These are phyloP conservation scores for Inosperma sp. DNA, from an alignment of 768 basidiomycete genomes.

Conservation along the genomic window DNA sequence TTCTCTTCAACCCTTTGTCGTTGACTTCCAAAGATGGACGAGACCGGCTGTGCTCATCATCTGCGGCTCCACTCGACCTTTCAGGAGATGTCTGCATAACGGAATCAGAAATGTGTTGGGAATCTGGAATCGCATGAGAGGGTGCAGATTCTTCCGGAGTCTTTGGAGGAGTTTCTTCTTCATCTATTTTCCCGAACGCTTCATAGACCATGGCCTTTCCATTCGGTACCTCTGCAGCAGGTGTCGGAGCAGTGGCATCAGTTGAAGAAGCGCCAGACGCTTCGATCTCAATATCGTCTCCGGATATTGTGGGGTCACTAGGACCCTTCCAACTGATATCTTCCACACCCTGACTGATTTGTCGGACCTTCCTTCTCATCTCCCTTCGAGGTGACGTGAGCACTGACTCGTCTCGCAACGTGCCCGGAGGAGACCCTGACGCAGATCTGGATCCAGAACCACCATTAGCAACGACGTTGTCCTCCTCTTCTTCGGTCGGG, in stretches of 20 bases:
- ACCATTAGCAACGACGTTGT: slow-evolving; percentile 24
- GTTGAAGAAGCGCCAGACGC: slow-evolving; percentile 12
- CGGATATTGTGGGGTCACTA: slow-evolving; percentile 36
- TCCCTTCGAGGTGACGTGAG: slow-evolving; percentile 69
- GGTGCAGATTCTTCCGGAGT: slow-evolving; percentile 5
- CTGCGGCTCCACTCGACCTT: slow-evolving; percentile 8
- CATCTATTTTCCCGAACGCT: slow-evolving; percentile 6
- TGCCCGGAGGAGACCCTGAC: slow-evolving; percentile 42
- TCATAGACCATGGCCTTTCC: slow-evolving; percentile 1
- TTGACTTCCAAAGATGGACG: slow-evolving; percentile 43
- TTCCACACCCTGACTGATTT: slow-evolving; percentile 76
- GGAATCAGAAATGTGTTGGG: not conserved
- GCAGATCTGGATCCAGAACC: slow-evolving; percentile 37
- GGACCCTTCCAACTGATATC: slow-evolving; percentile 60
- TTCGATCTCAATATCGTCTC: slow-evolving; percentile 26
- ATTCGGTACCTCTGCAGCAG: not conserved
- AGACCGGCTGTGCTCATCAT: slow-evolving; percentile 14
- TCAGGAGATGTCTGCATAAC: slow-evolving; percentile 6
- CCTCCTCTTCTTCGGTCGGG: slow-evolving; percentile 61
- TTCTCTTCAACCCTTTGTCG: slow-evolving; percentile 68
- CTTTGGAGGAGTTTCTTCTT: slow-evolving; percentile 9
- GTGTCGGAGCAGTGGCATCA: slow-evolving; percentile 2
- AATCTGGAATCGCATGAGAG: slow-evolving; percentile 2
- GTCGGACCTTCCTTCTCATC: slow-evolving; percentile 65
- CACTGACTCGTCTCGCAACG: slow-evolving; percentile 2